Percentiles rank a stretch among this genome's conserved stretches.
Evolutionary conservation across 2,329 filamentous ascomycete species (phyloP).

Genomic region (Pseudogymnoascus destructans): DNA sequence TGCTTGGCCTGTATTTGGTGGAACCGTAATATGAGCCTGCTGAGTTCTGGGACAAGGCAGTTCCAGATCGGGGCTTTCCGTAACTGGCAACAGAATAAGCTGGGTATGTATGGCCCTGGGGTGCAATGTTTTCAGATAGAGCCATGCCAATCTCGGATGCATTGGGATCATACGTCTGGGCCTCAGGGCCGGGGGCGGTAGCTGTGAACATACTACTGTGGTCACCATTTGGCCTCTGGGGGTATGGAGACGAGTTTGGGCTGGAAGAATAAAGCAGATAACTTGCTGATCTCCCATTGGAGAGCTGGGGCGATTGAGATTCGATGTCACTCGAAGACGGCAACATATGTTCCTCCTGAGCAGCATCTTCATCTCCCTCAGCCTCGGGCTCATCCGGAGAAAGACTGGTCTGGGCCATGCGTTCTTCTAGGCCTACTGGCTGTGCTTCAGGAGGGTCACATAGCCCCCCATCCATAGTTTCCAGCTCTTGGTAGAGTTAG

Average conservation of each 20-base stretch:
- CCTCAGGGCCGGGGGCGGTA: background rate
- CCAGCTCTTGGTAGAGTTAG: background rate
- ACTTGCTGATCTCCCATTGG: background rate
- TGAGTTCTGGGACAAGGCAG: background rate
- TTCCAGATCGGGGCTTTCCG: background rate
- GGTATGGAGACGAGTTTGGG: background rate
- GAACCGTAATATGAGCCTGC: background rate
- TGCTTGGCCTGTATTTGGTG: background rate
- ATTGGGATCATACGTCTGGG: background rate
- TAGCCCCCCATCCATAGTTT: background rate
- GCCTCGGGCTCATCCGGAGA: background rate
- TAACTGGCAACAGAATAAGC: background rate
- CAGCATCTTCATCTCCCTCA: background rate
- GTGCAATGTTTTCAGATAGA: background rate
- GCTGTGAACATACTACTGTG: background rate
- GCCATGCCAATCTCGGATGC: background rate
- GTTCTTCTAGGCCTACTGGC: background rate
- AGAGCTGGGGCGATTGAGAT: background rate
- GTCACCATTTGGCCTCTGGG: background rate
- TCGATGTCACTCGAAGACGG: background rate
- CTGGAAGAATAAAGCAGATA: background rate
- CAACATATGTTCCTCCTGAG: background rate
- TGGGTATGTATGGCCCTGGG: background rate
- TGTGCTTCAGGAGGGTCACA: background rate
- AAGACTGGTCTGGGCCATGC: background rate